Evolutionary conservation across 768 basidiomycete genomes (phyloP), one percentile per base, ranked within the genome.

Genomic region (Lactifluus volemus): DNA sequence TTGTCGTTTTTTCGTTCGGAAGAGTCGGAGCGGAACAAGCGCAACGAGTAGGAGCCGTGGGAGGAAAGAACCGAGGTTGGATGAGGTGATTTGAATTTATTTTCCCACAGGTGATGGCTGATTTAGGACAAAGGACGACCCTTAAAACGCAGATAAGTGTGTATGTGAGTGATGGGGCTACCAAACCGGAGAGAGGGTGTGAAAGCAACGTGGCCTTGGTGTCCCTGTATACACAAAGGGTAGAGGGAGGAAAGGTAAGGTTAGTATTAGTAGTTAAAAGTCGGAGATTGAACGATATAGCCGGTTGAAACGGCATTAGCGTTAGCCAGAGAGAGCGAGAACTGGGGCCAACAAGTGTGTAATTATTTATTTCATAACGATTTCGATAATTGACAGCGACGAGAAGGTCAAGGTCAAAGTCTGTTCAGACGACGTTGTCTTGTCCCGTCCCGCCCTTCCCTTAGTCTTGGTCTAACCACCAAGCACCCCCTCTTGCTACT

Each of bases 391-490:
- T 51, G 49, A 59, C 50, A 38, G 55, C 38, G 55, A 58, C 29
- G 21, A 38, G 38, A 44, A 34, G 6, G 32, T 6, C 30, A 9
- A 32, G 15, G 29, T 5, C 14, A 9, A 32, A 5, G 29, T 7
- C 34, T 15, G 32, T 10, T 12, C 44, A 48, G 15, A 17, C 36
- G 55, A 36, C 21, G 32, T 42, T 15, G 47, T 6, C 32, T 48
- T 30, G 32, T 48, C 56, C n/a, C 34, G 32, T 48, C 56, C n/a
- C 34, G 36, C 54, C 42, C 30, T 17, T 42, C 29, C n/a, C 50
- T 49, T 50, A 53, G 61, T 47, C 51, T 60, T 49, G 57, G 58
- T 49, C 53, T 45, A 34, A 5, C 59, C 47, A 61, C 61, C 58
- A 36, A 49, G 58, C n/a, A n/a, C n/a, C 39, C 39, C 42, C 52